phyloP scores from a whole-genome alignment of 2,329 filamentous ascomycete genomes.

The Neofusicoccum laricinum region DNA sequence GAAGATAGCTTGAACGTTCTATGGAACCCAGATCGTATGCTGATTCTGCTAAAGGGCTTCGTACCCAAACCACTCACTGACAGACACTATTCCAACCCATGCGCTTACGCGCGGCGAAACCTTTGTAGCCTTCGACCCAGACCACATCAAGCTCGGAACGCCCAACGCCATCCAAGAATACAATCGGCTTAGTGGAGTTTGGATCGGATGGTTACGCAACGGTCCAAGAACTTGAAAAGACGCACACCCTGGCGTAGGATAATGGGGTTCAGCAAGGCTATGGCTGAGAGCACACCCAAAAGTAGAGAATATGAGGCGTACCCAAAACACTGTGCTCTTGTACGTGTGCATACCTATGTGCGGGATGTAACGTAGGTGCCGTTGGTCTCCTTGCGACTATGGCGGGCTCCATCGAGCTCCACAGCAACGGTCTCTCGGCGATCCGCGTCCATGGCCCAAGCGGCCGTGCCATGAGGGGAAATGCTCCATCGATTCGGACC shows the following conservation, averaged over 20 bases:
- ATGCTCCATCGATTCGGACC: neutral
- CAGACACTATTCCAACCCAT: conserved; percentile 4
- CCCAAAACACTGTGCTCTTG: no score
- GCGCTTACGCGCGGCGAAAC: neutral
- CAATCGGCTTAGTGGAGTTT: no score
- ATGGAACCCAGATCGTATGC: neutral
- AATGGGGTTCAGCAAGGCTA: no score
- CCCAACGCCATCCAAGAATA: no score
- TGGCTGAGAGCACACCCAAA: neutral
- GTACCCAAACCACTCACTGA: conserved; percentile 3
- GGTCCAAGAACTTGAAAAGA: no score
- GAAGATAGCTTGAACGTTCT: neutral
- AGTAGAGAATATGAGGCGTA: neutral
- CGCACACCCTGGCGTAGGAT: no score
- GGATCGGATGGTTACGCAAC: no score
- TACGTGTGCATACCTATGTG: neutral
- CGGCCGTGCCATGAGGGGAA: neutral
- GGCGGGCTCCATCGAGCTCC: neutral
- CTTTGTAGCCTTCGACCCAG: neutral
- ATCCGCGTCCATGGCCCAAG: conserved; percentile 4
- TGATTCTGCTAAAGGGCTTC: conserved; percentile 2
- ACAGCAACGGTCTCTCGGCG: neutral
- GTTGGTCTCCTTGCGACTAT: neutral
- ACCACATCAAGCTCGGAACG: no score
- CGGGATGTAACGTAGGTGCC: neutral